Evolutionary conservation across 257 asterid genomes (phyloP).

Genomic region (Nicotiana obtusifolia): DNA sequence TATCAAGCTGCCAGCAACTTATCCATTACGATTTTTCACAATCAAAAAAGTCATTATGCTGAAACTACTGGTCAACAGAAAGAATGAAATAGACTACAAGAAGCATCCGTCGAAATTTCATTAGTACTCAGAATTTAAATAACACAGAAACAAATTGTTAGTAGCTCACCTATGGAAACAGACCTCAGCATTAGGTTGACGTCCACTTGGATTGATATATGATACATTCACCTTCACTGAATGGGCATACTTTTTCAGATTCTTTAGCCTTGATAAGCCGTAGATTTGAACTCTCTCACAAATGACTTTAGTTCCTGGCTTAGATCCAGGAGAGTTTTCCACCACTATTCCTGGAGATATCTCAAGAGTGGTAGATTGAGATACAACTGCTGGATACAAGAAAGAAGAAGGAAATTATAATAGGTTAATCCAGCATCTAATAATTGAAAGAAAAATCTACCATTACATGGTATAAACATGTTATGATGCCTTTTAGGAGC

Average conservation of each 20-base stretch:
- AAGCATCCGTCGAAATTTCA: neutral
- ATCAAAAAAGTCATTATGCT: neutral
- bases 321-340: constrained; percentile 68
- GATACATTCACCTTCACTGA: constrained; percentile 62
- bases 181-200: constrained; percentile 44
- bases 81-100: neutral
- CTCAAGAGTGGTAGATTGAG: constrained; percentile 36
- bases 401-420: neutral
- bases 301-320: constrained; percentile 61
- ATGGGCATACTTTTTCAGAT: constrained; percentile 57
- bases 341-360: constrained; percentile 53
- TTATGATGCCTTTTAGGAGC: neutral
- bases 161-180: constrained; percentile 88
- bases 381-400: constrained; percentile 47
- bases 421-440: neutral
- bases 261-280: constrained; percentile 59
- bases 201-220: constrained; percentile 31
- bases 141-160: neutral
- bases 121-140: neutral
- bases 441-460: neutral
- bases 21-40: neutral
- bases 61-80: neutral
- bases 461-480: constrained; percentile 2
- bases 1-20: neutral
- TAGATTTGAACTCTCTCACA: constrained; percentile 68